Evolutionary conservation across 495 filamentous ascomycete species (phyloP).

Genomic region (Chlorociboria aeruginascens): DNA sequence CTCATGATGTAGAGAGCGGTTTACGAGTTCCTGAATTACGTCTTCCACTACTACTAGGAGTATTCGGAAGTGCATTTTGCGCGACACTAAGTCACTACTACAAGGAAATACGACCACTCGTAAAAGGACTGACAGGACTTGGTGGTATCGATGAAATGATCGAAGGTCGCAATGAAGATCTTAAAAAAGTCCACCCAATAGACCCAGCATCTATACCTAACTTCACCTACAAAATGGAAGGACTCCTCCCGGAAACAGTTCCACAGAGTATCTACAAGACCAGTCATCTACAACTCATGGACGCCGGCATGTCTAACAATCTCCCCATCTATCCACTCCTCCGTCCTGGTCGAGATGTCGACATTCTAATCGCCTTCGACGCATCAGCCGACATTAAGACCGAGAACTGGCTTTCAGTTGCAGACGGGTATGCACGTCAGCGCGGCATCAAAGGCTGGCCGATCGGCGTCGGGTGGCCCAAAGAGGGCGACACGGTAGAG

Average conservation of each 20-base stretch:
- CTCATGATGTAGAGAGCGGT: slow-evolving; percentile 34
- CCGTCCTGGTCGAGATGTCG: slow-evolving; percentile 73
- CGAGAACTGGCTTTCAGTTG: slow-evolving; percentile 87
- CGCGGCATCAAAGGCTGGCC: slow-evolving; percentile 90
- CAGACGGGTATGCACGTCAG: slow-evolving; percentile 83
- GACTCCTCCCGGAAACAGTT: slow-evolving; percentile 55
- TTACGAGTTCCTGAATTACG: slow-evolving; percentile 68
- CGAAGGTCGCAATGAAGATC: slow-evolving; percentile 64
- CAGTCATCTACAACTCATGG: slow-evolving; percentile 77
- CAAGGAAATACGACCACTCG: slow-evolving; percentile 71
- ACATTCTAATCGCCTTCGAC: slow-evolving; percentile 86
- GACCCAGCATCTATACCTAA: slow-evolving; percentile 84
- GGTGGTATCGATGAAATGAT: slow-evolving; percentile 74
- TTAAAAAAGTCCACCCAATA: slow-evolving; percentile 85
- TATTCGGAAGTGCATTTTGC: slow-evolving; percentile 94
- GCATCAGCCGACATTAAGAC: slow-evolving; percentile 72
- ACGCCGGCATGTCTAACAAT: slow-evolving; percentile 97
- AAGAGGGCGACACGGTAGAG: slow-evolving; percentile 35
- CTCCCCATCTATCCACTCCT: slow-evolving; percentile 90
- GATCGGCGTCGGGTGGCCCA: slow-evolving; percentile 82
- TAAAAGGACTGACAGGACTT: slow-evolving; percentile 63
- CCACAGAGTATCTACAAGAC: slow-evolving; percentile 60
- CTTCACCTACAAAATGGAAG: slow-evolving; percentile 68
- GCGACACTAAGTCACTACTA: slow-evolving; percentile 94
- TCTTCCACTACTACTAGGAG: slow-evolving; percentile 71